Percentiles rank a stretch among this genome's conserved stretches.
Evolutionary conservation across 169 alveolate genomes (phyloP).

Genomic region (Eimeria acervulina): DNA sequence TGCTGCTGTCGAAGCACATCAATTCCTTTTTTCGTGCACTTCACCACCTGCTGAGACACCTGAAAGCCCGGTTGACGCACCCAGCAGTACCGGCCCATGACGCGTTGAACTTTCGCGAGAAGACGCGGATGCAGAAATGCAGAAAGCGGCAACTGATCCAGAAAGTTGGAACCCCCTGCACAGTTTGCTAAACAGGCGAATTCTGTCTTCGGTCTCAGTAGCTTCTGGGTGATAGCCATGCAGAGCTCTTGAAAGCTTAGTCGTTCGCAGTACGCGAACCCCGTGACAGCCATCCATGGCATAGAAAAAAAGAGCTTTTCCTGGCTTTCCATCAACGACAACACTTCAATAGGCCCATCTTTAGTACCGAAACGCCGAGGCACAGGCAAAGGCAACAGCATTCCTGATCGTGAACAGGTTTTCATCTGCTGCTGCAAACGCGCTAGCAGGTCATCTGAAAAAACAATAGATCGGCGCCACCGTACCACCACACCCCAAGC

Average conservation of each 20-base stretch:
- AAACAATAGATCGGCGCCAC: neutral
- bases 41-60: conserved; percentile 67
- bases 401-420: neutral
- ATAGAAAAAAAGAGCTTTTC: conserved; percentile 51
- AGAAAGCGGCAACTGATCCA: conserved; percentile 40
- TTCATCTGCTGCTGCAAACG: neutral
- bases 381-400: neutral
- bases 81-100: conserved; percentile 82
- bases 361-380: neutral
- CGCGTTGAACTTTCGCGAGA: conserved; percentile 45
- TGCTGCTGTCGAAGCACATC: conserved; percentile 11
- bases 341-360: neutral
- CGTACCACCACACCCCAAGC: conserved; percentile 18
- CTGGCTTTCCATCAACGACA: conserved; percentile 62
- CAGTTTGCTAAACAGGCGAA: conserved; percentile 3
- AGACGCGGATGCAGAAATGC: conserved; percentile 75
- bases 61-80: conserved; percentile 64
- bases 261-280: conserved; percentile 37
- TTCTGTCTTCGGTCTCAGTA: neutral
- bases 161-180: neutral
- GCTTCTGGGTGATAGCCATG: conserved; percentile 11
- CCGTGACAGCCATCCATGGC: conserved; percentile 72
- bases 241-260: conserved; percentile 23
- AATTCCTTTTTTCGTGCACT: conserved; percentile 27
- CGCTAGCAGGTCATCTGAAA: conserved; percentile 29